Conservation (phyloP, 345 rosid genomes). For the Turritis glabra region DNA sequence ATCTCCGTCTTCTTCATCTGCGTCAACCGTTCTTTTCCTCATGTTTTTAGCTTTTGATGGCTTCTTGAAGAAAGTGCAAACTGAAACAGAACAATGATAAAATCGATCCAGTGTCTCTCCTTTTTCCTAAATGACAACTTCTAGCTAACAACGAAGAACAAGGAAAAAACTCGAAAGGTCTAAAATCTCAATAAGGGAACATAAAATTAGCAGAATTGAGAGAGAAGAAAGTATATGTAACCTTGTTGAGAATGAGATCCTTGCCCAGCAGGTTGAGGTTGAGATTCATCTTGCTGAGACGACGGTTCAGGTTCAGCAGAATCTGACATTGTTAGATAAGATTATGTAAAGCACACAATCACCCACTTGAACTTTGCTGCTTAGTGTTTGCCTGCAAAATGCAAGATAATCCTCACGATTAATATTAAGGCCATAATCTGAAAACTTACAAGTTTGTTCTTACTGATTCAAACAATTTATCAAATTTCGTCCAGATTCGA, state of each 20-base stretch:
- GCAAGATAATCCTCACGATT: neutral
- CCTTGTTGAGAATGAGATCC: slow-evolving; percentile 49
- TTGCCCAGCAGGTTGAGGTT: slow-evolving; percentile 39
- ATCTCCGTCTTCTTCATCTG: slow-evolving; percentile 59
- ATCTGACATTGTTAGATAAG: slow-evolving; percentile 43
- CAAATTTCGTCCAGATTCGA: neutral
- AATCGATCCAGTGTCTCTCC: neutral
- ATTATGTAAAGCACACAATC: neutral
- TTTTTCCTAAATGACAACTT: neutral
- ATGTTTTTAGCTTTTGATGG: slow-evolving; percentile 70
- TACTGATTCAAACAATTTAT: neutral
- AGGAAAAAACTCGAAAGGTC: neutral
- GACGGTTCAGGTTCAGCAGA: slow-evolving; percentile 44
- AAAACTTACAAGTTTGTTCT: neutral
- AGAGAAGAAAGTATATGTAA: slow-evolving; percentile 8
- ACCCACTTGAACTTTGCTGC: neutral
- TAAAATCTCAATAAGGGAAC: neutral
- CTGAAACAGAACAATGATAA: slow-evolving; percentile 40
- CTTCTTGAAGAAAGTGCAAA: slow-evolving; percentile 77
- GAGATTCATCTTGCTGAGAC: slow-evolving; percentile 35
- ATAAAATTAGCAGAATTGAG: neutral
- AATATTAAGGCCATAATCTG: too few relatives aligned
- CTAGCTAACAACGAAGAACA: neutral
- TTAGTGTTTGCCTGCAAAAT: slow-evolving; percentile 1
- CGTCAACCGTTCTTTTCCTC: slow-evolving; percentile 59